Conservation (phyloP, 352 stramenopile species). For the Phytophthora sansomeana region DNA sequence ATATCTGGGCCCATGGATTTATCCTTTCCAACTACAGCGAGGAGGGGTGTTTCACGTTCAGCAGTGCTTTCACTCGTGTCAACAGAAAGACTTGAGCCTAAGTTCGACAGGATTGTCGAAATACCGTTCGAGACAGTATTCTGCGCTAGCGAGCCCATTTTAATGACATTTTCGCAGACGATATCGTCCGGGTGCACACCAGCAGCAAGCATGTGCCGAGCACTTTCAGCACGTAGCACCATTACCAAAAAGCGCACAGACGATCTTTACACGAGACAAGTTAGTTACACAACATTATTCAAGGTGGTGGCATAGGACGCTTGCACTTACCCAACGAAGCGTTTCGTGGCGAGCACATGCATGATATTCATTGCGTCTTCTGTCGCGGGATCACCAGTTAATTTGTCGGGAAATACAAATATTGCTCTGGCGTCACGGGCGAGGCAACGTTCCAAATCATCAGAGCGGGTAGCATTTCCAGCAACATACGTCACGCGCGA, state of each 20-base stretch:
- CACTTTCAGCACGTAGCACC: conserved; percentile 77
- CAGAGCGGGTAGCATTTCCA: conserved; percentile 67
- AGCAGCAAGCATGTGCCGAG: conserved; percentile 80
- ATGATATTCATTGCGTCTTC: conserved; percentile 91
- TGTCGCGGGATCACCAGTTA: conserved; percentile 69
- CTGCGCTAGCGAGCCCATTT: conserved; percentile 88
- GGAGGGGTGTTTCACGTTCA: conserved; percentile 13
- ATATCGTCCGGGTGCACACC: conserved; percentile 82
- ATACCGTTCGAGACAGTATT: conserved; percentile 77
- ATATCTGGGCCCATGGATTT: conserved; percentile 37
- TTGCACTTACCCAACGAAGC: conserved; percentile 67
- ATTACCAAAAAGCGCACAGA: conserved; percentile 79
- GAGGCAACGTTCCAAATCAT: conserved; percentile 78
- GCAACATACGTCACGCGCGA: conserved; percentile 84
- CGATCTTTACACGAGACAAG: conserved; percentile 40
- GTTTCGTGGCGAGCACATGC: conserved; percentile 74
- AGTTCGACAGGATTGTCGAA: conserved; percentile 87
- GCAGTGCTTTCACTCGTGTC: conserved; percentile 37
- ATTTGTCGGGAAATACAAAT: conserved; percentile 89
- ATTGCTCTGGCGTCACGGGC: conserved; percentile 67
- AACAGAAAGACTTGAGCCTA: conserved; percentile 81
- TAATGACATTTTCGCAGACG: conserved; percentile 90
- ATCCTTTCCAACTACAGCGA: conserved; percentile 38
- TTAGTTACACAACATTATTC: conserved; percentile 4
- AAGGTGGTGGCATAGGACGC: background rate